Conservation (phyloP, 2,329 filamentous ascomycete species). For the Aspergillus fischeri region DNA sequence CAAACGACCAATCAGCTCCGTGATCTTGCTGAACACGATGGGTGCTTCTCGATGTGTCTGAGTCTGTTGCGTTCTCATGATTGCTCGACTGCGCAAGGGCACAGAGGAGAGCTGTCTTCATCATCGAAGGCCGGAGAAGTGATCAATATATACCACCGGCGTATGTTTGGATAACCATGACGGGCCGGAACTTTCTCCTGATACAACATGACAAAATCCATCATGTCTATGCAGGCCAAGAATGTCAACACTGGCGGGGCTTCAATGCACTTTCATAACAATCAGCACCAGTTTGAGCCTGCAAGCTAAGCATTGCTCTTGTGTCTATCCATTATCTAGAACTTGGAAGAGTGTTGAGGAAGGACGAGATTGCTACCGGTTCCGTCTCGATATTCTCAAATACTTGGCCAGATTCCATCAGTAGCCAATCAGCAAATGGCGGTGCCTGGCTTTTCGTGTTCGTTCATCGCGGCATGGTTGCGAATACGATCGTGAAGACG, state of each 20-base stretch:
- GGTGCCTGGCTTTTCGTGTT: no score
- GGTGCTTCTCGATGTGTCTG: no score
- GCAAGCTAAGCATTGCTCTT: neutral
- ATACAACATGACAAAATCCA: neutral
- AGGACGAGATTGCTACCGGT: neutral
- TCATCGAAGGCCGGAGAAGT: neutral
- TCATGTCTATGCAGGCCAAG: neutral
- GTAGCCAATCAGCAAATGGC: no score
- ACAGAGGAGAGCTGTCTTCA: neutral
- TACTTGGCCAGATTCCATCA: no score
- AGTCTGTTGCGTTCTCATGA: no score
- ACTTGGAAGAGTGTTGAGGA: neutral
- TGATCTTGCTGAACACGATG: neutral
- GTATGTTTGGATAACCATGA: neutral
- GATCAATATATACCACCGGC: no score
- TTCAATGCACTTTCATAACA: neutral
- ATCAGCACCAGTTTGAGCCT: neutral
- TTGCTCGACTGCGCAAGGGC: no score
- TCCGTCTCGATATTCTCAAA: no score
- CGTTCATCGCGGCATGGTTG: no score
- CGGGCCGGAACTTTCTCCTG: neutral
- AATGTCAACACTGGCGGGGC: neutral
- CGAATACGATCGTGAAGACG: no score
- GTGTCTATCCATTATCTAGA: neutral
- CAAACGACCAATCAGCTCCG: neutral